A percentile compares a stretch with the other conserved stretches of the same genome.
These are phyloP conservation scores for Populus pruinosa DNA, from an alignment of 345 rosid species.

Conservation along the genomic window DNA sequence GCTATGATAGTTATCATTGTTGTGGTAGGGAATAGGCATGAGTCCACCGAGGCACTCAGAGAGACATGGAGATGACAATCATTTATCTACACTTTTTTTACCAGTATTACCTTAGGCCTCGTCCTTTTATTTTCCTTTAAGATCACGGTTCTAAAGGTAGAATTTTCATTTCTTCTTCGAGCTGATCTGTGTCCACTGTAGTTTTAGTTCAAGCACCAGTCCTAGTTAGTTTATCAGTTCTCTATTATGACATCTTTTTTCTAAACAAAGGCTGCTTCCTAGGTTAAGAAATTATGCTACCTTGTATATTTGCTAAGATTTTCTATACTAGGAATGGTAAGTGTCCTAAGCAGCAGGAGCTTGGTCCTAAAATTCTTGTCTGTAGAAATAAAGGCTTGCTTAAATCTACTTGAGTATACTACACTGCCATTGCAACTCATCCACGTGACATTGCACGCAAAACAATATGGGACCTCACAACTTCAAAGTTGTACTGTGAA, in stretches of 20 bases:
- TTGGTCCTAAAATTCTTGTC: not conserved
- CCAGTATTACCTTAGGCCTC: too few species aligned
- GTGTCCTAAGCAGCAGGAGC: not conserved
- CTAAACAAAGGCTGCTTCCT: too few species aligned
- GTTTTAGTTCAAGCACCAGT: too few species aligned
- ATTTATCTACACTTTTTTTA: not conserved
- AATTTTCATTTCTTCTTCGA: not conserved
- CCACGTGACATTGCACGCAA: conserved; percentile 12
- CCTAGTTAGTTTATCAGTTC: too few species aligned
- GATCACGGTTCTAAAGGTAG: not conserved
- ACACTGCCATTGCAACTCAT: not conserved
- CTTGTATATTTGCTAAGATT: too few species aligned
- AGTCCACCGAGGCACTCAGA: not conserved
- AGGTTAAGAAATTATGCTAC: too few species aligned
- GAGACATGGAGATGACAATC: conserved; percentile 1
- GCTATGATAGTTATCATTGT: conserved; percentile 1
- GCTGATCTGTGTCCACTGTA: not conserved
- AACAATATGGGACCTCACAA: too few species aligned
- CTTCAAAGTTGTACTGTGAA: too few species aligned
- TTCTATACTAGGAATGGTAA: too few species aligned
- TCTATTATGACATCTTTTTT: too few species aligned
- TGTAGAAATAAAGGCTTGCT: not conserved
- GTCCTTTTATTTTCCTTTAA: too few species aligned
- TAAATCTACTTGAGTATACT: not conserved
- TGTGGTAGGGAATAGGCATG: not conserved